Evolutionary conservation across 257 asterid genomes (phyloP).

Genomic region (Leonotis leonurus): DNA sequence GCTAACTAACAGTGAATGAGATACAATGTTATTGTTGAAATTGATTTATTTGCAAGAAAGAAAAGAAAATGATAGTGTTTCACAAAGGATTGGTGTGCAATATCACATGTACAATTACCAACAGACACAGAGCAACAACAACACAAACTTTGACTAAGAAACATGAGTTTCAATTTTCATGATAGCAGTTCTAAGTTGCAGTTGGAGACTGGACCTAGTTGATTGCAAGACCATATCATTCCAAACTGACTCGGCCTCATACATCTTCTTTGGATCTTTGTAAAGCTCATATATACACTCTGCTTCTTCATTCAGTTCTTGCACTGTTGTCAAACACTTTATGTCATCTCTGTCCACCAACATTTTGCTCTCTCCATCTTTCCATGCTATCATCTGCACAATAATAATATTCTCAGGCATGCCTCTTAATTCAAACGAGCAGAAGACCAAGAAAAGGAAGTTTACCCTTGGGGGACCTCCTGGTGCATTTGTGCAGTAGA

Average conservation of each 20-base stretch:
- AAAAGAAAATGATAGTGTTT: too few species aligned
- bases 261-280: conserved; percentile 22
- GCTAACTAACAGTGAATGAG: too few species aligned
- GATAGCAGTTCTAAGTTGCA: conserved; percentile 46
- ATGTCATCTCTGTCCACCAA: conserved; percentile 60
- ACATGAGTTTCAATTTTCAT: conserved; percentile 37
- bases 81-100: too few species aligned
- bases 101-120: not conserved
- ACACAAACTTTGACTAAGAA: not conserved
- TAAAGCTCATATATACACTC: conserved; percentile 64
- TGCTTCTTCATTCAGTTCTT: conserved; percentile 71
- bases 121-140: not conserved
- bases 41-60: too few species aligned
- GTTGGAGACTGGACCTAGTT: conserved; percentile 41
- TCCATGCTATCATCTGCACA: conserved; percentile 85
- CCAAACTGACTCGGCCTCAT: conserved; percentile 56
- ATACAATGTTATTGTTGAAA: too few species aligned
- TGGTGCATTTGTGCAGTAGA: conserved; percentile 58
- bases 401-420: not conserved
- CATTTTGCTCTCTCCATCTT: conserved; percentile 64
- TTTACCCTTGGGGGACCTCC: conserved; percentile 63
- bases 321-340: conserved; percentile 47
- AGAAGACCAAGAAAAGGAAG: not conserved
- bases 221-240: conserved; percentile 45
- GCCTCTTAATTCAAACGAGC: not conserved